Evolutionary conservation across 1,284 basidiomycete species (phyloP), one percentile per base, ranked within the genome.

Genomic region (Neotropicomus parvogracilis): DNA sequence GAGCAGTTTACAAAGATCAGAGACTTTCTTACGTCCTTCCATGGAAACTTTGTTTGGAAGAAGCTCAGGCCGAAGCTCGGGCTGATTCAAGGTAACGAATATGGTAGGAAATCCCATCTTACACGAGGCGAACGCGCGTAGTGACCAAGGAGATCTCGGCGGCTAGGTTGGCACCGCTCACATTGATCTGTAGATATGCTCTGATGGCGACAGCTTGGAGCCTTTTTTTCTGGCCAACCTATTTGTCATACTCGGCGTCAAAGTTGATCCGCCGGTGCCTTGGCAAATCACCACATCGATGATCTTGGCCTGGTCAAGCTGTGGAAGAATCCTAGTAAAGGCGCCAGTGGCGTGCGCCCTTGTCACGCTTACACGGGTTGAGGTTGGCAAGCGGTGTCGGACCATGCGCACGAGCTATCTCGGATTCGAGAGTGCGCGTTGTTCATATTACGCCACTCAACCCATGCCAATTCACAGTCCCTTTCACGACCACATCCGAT

Each of bases 221-320:
- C n/a, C n/a, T n/a, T n/a, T n/a, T n/a, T n/a, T n/a, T n/a, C n/a
- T n/a, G n/a, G n/a, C n/a, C n/a, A n/a, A n/a, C n/a, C n/a, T n/a
- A n/a, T n/a, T n/a, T 3, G 9, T 44, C 32, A 24, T 26, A 16
- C 31, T 20, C 26, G 34, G 39, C 33, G 19, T 46, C 37, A 46
- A 28, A 36, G 28, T n/a, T n/a, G n/a, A n/a, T n/a, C n/a, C n/a
- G 6, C 38, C 64, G 64, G 66, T 46, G 36, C 60, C 50, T 46
- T 45, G 43, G 41, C 10, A 56, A 57, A 40, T 62, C 17, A 40
- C 62, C 66, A 50, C 33, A 20, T 48, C 31, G 39, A 56, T 43
- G 28, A 53, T 54, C 50, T 50, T 32, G 28, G 17, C 19, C 19
- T 7, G 41, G 42, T 36, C 36, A 38, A 43, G 44, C 33, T 39